A percentile compares a stretch with the other conserved stretches of the same genome.
Evolutionary conservation across 2,329 filamentous ascomycete genomes (phyloP).

Genomic region (Trichoderma guizhouense): DNA sequence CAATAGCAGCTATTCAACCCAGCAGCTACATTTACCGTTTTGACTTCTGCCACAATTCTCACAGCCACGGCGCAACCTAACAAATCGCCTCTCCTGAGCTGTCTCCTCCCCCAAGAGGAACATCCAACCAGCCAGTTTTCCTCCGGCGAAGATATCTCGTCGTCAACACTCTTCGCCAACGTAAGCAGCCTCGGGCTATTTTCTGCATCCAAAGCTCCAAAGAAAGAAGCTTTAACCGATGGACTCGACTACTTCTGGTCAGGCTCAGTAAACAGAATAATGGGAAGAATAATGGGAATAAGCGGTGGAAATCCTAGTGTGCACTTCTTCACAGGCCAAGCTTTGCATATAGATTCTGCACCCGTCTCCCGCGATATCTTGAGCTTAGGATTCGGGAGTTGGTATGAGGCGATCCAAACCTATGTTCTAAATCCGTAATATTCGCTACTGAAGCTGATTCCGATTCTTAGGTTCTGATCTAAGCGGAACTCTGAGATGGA

Average conservation of each 20-base stretch:
- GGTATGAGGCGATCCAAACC: neutral
- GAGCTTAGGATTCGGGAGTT: neutral
- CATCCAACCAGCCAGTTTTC: neutral
- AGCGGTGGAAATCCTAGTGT: neutral
- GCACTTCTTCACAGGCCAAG: neutral
- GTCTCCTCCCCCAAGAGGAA: neutral
- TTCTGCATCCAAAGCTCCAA: neutral
- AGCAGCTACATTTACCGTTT: neutral
- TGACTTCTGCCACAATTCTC: too few relatives aligned
- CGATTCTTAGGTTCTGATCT: neutral
- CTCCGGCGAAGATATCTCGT: constrained; percentile 10
- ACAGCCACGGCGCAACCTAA: neutral
- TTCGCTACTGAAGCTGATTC: neutral
- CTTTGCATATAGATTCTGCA: neutral
- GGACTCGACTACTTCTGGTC: neutral
- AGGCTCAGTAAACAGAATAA: neutral
- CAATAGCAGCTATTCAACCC: neutral
- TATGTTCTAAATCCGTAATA: neutral
- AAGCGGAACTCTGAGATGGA: neutral
- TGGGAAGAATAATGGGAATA: constrained; percentile 6
- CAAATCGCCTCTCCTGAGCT: neutral
- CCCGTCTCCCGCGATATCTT: neutral
- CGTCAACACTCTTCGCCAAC: constrained; percentile 28
- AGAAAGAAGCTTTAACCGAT: neutral
- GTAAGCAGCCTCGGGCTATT: constrained; percentile 26